These are phyloP conservation scores for Trametes cinnabarina DNA, from an alignment of 768 basidiomycete genomes.

Conservation along the genomic window DNA sequence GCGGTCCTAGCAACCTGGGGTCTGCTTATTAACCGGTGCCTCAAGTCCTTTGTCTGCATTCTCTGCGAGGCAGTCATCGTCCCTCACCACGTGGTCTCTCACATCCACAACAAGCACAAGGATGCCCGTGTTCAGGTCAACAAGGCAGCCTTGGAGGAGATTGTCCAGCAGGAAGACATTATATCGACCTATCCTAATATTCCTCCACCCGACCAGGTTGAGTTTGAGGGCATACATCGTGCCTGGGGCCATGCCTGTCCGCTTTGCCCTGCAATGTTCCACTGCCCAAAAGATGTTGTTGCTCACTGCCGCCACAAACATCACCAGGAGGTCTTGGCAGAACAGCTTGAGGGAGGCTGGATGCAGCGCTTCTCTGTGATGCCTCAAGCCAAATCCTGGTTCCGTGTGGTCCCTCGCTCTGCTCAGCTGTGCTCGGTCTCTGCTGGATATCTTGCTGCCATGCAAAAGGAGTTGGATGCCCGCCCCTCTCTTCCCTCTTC, in stretches of 20 bases:
- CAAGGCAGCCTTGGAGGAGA: background rate
- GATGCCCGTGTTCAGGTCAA: background rate
- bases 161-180: background rate
- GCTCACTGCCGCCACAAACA: background rate
- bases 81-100: background rate
- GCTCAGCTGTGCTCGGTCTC: background rate
- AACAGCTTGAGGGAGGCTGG: background rate
- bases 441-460: background rate
- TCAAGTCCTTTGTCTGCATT: background rate
- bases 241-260: background rate
- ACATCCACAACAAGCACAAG: background rate
- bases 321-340: background rate
- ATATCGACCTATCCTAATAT: background rate
- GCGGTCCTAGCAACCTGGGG: background rate
- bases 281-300: background rate
- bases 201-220: background rate
- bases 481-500: too few relatives aligned
- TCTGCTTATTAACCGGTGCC: conserved; percentile 2
- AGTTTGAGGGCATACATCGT: background rate
- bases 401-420: background rate
- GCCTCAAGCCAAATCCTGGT: background rate
- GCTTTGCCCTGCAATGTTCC: background rate
- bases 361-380: background rate
- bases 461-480: background rate
- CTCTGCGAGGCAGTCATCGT: background rate